A percentile compares a stretch with the other conserved stretches of the same genome.
These are phyloP conservation scores for Schrenkiella parvula DNA, from an alignment of 345 rosid genomes.

Conservation along the genomic window DNA sequence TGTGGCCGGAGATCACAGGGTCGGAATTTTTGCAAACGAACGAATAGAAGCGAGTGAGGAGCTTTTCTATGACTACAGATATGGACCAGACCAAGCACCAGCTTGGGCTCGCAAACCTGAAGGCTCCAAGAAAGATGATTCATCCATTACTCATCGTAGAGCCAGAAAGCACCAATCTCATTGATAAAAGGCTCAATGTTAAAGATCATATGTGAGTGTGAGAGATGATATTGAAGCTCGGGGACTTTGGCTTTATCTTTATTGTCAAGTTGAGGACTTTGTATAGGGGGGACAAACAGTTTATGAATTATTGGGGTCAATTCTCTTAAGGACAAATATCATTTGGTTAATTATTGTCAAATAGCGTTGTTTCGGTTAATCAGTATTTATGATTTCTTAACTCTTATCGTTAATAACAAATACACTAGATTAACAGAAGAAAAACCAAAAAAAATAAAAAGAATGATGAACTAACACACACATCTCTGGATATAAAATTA, in stretches of 20 bases:
- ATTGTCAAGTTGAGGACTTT: not conserved
- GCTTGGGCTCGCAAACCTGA: constrained; percentile 96
- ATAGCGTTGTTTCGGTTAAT: not conserved
- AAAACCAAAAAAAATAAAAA: not conserved
- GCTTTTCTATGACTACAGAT: constrained; percentile 90
- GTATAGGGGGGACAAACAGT: not conserved
- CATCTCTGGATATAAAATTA: not conserved
- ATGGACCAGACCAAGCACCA: constrained; percentile 98
- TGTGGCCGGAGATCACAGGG: constrained; percentile 98
- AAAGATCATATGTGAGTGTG: constrained; percentile 5
- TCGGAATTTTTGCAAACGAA: constrained; percentile 94
- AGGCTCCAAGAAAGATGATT: constrained; percentile 78
- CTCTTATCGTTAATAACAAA: no score
- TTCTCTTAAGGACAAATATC: not conserved
- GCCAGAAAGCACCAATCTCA: constrained; percentile 98
- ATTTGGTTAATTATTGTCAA: not conserved
- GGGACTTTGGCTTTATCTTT: not conserved
- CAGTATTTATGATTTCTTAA: not conserved
- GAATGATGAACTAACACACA: not conserved
- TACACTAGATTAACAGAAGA: not conserved
- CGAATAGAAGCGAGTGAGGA: constrained; percentile 91
- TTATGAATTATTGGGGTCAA: not conserved
- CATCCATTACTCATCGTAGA: constrained; percentile 70
- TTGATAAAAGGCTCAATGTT: constrained; percentile 31
- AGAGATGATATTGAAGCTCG: not conserved